Conservation (phyloP, 306 rosid genomes). For the Datisca glomerata region DNA sequence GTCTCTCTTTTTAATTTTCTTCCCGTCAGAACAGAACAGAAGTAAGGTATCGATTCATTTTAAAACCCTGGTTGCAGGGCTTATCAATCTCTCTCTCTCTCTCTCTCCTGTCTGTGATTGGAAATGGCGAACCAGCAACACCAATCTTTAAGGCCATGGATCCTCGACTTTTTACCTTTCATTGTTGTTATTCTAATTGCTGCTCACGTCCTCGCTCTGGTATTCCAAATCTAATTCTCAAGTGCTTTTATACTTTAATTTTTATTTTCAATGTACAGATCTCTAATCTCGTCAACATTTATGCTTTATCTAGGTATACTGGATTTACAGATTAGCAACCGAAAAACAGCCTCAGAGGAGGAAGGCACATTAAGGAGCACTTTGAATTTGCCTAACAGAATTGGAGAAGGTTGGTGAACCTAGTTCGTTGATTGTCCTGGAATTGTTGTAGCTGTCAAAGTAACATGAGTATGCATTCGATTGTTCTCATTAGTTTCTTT, state of each 20-base stretch:
- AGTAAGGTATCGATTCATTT: too few species aligned
- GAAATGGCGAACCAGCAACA: slow-evolving; percentile 43
- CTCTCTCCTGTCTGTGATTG: background rate
- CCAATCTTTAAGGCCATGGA: slow-evolving; percentile 49
- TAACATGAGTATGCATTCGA: too few species aligned
- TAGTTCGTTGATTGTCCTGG: slow-evolving; percentile 15
- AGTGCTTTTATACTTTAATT: background rate
- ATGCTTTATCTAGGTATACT: slow-evolving; percentile 40
- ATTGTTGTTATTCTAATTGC: slow-evolving; percentile 53
- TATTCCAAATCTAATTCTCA: slow-evolving; percentile 8
- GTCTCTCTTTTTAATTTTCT: too few species aligned
- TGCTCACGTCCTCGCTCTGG: slow-evolving; percentile 83
- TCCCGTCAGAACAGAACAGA: too few species aligned
- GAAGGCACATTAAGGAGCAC: slow-evolving; percentile 47
- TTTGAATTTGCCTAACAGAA: slow-evolving; percentile 2
- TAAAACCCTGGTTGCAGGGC: slow-evolving; percentile 4
- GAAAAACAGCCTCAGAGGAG: slow-evolving; percentile 64
- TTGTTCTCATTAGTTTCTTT: background rate
- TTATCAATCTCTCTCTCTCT: background rate
- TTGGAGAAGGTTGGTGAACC: slow-evolving; percentile 29
- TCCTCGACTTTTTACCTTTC: slow-evolving; percentile 45
- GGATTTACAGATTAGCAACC: slow-evolving; percentile 85
- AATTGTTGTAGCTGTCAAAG: slow-evolving; percentile 2
- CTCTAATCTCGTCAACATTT: slow-evolving; percentile 5
- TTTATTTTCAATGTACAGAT: background rate